Evolutionary conservation across 2,329 filamentous ascomycete genomes (phyloP), one percentile per base, ranked within the genome.

Genomic region (Alternaria conjuncta): DNA sequence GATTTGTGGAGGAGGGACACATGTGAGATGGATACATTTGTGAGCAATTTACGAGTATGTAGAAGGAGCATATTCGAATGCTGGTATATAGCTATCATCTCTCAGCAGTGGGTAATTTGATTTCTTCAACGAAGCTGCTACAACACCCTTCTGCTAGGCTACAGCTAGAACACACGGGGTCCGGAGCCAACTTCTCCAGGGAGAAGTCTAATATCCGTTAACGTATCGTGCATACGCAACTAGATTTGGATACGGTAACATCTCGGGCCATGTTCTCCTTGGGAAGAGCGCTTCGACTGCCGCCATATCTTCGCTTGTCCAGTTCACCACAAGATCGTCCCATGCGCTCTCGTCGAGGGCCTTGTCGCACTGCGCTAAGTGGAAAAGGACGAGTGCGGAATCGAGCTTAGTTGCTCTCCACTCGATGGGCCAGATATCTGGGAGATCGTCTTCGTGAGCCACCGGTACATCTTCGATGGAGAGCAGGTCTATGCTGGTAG

Each of bases 1-100:
- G 61, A n/a, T 64, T 66, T 18, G 46, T 60, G 26, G 61, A 64
- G 51, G 57, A 60, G 15, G 56, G 44, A 43, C 46, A 63, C 3
- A 50, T 63, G 46, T 60, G 28, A 63, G 28, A 58, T n/a, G n/a
- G 6, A 30, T 20, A 18, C 15, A 26, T 12, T 20, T 36, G 23
- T 15, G 12, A 5, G 11, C 7, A 28, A 23, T 26, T 15, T 57
- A 9, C 15, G 36, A 23, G 45, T 18, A 6, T 21, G 11, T 30
- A 15, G 13, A 23, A 18, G 7, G n/a, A 36, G 9, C 45, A 6
- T 12, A 4, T 18, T n/a, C 8, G 11, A 46, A 13, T 32, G 13
- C 15, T 4, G 9, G 18, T 47, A 18, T 3, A 25, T 47, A 21
- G 18, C 18, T 18, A 56, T 32, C 25, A 21, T 36, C 6, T 32